Conservation (phyloP, 2,329 filamentous ascomycete species). For the Colletotrichum higginsianum region DNA sequence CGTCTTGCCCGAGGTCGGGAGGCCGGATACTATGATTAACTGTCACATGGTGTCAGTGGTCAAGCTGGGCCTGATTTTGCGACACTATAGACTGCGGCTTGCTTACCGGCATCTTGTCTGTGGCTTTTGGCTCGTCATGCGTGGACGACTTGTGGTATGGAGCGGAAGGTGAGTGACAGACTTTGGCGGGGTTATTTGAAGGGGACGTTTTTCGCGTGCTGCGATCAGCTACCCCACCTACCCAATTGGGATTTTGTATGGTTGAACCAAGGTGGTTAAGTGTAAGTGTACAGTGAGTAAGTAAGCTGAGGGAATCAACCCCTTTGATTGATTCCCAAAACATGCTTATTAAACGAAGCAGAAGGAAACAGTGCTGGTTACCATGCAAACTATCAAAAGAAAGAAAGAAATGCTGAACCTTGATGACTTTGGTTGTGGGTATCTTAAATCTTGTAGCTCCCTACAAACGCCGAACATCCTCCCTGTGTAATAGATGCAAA, state of each 20-base stretch:
- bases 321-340: no score
- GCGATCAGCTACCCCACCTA: slow-evolving; percentile 18
- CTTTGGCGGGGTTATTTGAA: slow-evolving; percentile 17
- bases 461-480: slow-evolving; percentile 5
- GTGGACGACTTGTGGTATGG: background rate
- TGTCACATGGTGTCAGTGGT: slow-evolving; percentile 57
- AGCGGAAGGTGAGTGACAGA: slow-evolving; percentile 6
- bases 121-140: background rate
- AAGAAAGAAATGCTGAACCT: background rate
- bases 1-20: slow-evolving; percentile 79
- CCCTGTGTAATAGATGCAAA: background rate
- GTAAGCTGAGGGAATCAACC: no score
- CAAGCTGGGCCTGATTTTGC: background rate
- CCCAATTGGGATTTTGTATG: background rate
- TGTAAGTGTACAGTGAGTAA: no score
- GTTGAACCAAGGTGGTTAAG: background rate
- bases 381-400: no score
- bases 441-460: slow-evolving; percentile 11
- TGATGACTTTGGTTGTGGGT: slow-evolving; percentile 12
- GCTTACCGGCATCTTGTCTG: slow-evolving; percentile 39
- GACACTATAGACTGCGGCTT: no score
- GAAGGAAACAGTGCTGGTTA: background rate
- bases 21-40: slow-evolving; percentile 78
- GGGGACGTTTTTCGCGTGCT: slow-evolving; percentile 2
- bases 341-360: no score